These are phyloP conservation scores for Camelina hispida DNA, from an alignment of 345 rosid species.

Conservation along the genomic window DNA sequence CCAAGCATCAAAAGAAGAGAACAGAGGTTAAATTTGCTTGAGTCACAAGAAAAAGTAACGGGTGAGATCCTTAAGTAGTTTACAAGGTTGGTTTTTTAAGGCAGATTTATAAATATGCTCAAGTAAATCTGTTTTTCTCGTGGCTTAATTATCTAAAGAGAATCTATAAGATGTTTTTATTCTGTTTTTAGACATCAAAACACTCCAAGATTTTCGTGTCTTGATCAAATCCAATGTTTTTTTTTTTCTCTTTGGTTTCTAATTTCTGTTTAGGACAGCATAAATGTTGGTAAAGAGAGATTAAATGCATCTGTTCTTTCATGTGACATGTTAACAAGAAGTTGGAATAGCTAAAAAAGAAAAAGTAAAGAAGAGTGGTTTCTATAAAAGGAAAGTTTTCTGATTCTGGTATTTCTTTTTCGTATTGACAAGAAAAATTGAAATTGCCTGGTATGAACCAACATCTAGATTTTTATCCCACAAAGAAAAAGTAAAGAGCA, in stretches of 20 bases:
- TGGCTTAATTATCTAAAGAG: conserved; percentile 8
- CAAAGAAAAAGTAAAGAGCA: conserved; percentile 39
- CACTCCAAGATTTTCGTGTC: conserved; percentile 31
- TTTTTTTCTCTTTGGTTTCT: neutral
- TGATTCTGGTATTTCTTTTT: conserved; percentile 33
- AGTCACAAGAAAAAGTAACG: conserved; percentile 35
- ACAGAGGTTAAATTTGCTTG: conserved; percentile 25
- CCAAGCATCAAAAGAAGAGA: conserved; percentile 41
- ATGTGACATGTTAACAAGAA: conserved; percentile 35
- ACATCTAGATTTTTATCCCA: conserved; percentile 42
- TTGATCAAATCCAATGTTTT: conserved; percentile 34
- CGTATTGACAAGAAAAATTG: neutral
- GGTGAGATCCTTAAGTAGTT: conserved; percentile 8
- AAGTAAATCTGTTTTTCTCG: neutral
- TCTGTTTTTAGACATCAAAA: conserved; percentile 37
- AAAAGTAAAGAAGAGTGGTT: conserved; percentile 33
- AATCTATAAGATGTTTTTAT: conserved; percentile 34
- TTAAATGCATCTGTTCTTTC: conserved; percentile 36
- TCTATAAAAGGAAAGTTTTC: conserved; percentile 38
- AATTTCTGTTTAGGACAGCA: conserved; percentile 13
- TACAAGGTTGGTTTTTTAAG: conserved; percentile 9
- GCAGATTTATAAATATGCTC: conserved; percentile 18
- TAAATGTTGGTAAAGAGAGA: conserved; percentile 26
- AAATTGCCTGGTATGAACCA: conserved; percentile 40
- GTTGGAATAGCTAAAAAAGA: conserved; percentile 22